Percentiles rank a stretch among this genome's conserved stretches.
These are phyloP conservation scores for Penicillium sp. DNA, from an alignment of 2,329 filamentous ascomycete species.

Conservation along the genomic window DNA sequence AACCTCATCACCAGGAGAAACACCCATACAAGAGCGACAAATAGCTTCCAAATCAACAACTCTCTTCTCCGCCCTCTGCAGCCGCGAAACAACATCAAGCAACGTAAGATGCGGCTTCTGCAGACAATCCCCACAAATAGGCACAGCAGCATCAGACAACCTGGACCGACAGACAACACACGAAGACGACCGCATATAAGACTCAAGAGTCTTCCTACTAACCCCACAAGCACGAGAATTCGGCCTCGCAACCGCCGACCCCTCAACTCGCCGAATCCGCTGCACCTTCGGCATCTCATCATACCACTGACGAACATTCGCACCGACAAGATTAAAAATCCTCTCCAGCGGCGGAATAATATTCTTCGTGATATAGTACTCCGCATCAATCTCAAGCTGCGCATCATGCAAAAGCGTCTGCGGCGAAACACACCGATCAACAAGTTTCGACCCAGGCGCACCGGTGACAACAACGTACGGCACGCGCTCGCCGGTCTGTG, in stretches of 20 bases:
- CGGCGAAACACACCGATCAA: constrained; percentile 86
- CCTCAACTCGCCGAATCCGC: constrained; percentile 65
- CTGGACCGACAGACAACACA: constrained; percentile 74
- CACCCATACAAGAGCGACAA: constrained; percentile 76
- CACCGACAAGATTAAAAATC: constrained; percentile 94
- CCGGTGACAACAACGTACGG: constrained; percentile 93
- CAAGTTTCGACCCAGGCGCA: constrained; percentile 77
- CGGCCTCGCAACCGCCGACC: constrained; percentile 29
- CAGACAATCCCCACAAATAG: constrained; percentile 43
- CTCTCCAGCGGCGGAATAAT: constrained; percentile 91
- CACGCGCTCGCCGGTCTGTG: constrained; percentile 91
- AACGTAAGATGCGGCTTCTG: constrained; percentile 57
- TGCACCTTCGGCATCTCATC: constrained; percentile 95
- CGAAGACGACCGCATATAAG: constrained; percentile 79
- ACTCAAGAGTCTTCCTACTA: constrained; percentile 76
- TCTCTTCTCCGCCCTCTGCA: constrained; percentile 64
- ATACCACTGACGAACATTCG: constrained; percentile 87
- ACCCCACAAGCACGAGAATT: background rate
- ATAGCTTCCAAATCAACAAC: constrained; percentile 65
- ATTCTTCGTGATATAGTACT: constrained; percentile 97
- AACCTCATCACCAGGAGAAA: constrained; percentile 74
- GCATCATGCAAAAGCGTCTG: constrained; percentile 76
- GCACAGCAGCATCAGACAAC: constrained; percentile 47
- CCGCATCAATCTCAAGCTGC: constrained; percentile 79
- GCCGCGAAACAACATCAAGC: constrained; percentile 60